A percentile compares a stretch with the other conserved stretches of the same genome.
These are phyloP conservation scores for Blastocrithidia nonstop DNA, from an alignment of 208 protist genomes.

Conservation along the genomic window DNA sequence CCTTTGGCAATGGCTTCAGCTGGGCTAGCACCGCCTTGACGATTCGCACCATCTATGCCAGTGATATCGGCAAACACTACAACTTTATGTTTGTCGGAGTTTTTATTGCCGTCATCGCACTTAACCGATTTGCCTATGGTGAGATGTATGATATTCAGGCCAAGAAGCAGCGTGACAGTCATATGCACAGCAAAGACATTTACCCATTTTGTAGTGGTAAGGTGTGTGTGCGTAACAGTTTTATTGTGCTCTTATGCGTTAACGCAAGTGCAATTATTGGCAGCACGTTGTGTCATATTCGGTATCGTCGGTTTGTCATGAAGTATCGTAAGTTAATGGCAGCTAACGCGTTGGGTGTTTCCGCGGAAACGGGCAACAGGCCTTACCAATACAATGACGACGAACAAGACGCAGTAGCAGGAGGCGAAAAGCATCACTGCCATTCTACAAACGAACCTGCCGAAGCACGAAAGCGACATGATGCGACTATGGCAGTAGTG, in stretches of 20 bases:
- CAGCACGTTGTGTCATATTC: conserved; percentile 18
- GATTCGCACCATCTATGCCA: conserved; percentile 52
- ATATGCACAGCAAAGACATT: conserved; percentile 17
- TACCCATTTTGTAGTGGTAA: conserved; percentile 42
- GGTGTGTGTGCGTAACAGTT: conserved; percentile 26
- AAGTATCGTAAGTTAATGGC: conserved; percentile 5
- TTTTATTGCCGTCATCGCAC: conserved; percentile 23
- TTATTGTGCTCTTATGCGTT: conserved; percentile 15
- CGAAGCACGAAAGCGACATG: too few relatives aligned
- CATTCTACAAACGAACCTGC: too few relatives aligned
- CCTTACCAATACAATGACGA: conserved; percentile 28
- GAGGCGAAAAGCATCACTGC: too few relatives aligned
- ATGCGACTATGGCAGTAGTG: too few relatives aligned
- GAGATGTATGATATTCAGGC: conserved; percentile 49
- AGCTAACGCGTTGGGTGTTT: background rate
- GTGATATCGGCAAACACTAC: conserved; percentile 66
- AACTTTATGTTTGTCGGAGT: conserved; percentile 41
- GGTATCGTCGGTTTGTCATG: conserved; percentile 27
- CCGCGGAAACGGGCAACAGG: conserved; percentile 18
- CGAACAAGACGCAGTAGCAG: conserved; percentile 12
- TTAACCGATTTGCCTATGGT: conserved; percentile 62
- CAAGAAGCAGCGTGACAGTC: conserved; percentile 27
- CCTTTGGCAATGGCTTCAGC: conserved; percentile 47
- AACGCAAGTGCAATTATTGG: conserved; percentile 23
- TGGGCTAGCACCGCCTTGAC: conserved; percentile 46